These are phyloP conservation scores for Penicillium maclennaniae DNA, from an alignment of 495 filamentous ascomycete genomes.

Conservation along the genomic window DNA sequence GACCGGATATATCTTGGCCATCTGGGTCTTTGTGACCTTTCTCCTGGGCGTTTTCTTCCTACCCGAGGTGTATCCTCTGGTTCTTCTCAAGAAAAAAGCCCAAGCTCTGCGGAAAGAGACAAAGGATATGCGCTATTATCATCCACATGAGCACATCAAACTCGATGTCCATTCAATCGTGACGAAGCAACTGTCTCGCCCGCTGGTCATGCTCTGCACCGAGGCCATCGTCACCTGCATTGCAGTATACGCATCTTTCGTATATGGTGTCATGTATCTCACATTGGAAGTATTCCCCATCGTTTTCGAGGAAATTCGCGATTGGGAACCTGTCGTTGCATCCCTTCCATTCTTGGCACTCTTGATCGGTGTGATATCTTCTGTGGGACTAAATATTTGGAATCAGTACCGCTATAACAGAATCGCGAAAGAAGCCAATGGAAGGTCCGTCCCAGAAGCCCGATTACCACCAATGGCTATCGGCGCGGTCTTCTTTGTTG, in stretches of 20 bases:
- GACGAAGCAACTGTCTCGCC: conserved; percentile 32
- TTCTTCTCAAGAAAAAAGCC: conserved; percentile 33
- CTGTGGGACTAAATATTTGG: conserved; percentile 22
- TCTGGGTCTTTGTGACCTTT: conserved; percentile 26
- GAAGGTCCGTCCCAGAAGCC: conserved; percentile 29
- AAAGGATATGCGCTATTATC: conserved; percentile 32
- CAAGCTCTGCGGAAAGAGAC: conserved; percentile 27
- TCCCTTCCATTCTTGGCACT: conserved; percentile 29
- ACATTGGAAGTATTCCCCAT: conserved; percentile 34
- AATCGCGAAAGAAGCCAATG: conserved; percentile 15
- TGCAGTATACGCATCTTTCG: conserved; percentile 36
- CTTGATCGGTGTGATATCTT: conserved; percentile 26
- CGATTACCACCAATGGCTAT: conserved; percentile 44
- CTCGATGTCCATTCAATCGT: conserved; percentile 28
- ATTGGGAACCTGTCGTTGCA: conserved; percentile 19
- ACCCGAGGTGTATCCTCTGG: conserved; percentile 31
- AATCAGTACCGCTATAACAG: conserved; percentile 25
- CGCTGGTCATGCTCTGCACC: conserved; percentile 36
- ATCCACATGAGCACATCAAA: conserved; percentile 40
- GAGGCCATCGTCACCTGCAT: conserved; percentile 41
- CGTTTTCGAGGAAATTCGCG: conserved; percentile 27
- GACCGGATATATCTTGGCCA: conserved; percentile 37
- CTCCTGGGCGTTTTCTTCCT: conserved; percentile 27
- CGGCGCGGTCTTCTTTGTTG: conserved; percentile 46
- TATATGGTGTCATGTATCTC: conserved; percentile 33